Conservation (phyloP, 805 yeast species). For the Candida glaebosa region DNA sequence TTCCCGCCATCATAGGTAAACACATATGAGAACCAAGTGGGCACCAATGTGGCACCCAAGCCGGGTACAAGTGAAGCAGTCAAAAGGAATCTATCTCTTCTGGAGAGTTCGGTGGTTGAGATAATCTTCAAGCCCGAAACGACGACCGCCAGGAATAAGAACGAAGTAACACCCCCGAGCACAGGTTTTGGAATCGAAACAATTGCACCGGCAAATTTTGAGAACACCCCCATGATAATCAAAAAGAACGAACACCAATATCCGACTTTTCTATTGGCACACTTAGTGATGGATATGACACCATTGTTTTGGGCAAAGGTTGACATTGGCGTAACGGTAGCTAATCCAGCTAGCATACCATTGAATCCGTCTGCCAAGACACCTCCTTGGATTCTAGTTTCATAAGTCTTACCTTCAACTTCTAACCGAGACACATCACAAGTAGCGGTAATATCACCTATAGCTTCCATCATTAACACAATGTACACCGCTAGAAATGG, state of each 20-base stretch:
- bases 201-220: conserved; percentile 87
- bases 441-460: conserved; percentile 93
- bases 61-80: conserved; percentile 67
- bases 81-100: conserved; percentile 71
- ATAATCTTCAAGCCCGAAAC: conserved; percentile 71
- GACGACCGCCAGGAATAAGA: conserved; percentile 71
- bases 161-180: conserved; percentile 85
- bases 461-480: conserved; percentile 86
- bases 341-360: conserved; percentile 71
- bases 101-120: conserved; percentile 56
- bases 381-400: conserved; percentile 90
- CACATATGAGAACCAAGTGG: conserved; percentile 59
- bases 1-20: conserved; percentile 68
- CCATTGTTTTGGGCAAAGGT: conserved; percentile 96
- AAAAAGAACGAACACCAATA: conserved; percentile 79
- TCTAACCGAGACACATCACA: conserved; percentile 85
- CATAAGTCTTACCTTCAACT: conserved; percentile 78
- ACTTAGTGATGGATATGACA: conserved; percentile 86
- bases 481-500: conserved; percentile 83
- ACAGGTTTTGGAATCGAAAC: conserved; percentile 50
- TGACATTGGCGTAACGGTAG: conserved; percentile 86
- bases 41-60: conserved; percentile 61
- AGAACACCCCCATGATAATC: conserved; percentile 80
- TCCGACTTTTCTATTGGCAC: conserved; percentile 82
- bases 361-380: conserved; percentile 84